Evolutionary conservation across 176 grass and related monocot genomes (phyloP), one percentile per base, ranked within the genome.

Genomic region (Miscanthus lutarioriparius): DNA sequence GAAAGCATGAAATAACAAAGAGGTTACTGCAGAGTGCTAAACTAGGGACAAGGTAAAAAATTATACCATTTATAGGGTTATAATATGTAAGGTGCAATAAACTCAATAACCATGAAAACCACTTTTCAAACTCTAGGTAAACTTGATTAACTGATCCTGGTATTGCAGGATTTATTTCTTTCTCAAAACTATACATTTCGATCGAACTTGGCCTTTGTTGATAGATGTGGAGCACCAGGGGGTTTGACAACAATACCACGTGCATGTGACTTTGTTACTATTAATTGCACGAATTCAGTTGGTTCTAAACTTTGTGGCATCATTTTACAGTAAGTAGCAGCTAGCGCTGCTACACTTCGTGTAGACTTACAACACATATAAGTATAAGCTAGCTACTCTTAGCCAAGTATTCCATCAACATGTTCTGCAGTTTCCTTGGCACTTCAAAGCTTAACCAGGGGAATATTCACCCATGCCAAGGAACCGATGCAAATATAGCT

Each of bases 401-500:
- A 47, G 40, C 20, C 58, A 76, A 27, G 10, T 70, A 44, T 80
- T 71, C 16, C 22, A 37, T 36, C 20, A 51, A 13, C 74, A 56
- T 67, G 37, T 47, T 51, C 0, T 10, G 11, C n/a, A 2, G 11
- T 35, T 41, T 73, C 47, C 63, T 86, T 0, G 2, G 63, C 27
- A 53, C 9, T 74, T 80, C 7, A 17, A 67, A 74, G 45, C 36
- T 19, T 67, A 69, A 82, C 16, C 38, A 61, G 67, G 25, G 51
- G 26, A 70, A 67, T 35, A 35, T 61, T 81, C 47, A 81, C 33
- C 12, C 11, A 67, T 19, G 26, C 25, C 36, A 20, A 44, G 78
- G 23, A 81, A 75, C 73, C 47, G 3, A 36, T 59, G 36, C n/a
- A 68, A 75, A 58, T 82, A 67, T 82, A 67, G 40, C 26, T 59